Evolutionary conservation across 2,329 filamentous ascomycete species (phyloP), one percentile per base, ranked within the genome.

Genomic region (Emydomyces testavorans): DNA sequence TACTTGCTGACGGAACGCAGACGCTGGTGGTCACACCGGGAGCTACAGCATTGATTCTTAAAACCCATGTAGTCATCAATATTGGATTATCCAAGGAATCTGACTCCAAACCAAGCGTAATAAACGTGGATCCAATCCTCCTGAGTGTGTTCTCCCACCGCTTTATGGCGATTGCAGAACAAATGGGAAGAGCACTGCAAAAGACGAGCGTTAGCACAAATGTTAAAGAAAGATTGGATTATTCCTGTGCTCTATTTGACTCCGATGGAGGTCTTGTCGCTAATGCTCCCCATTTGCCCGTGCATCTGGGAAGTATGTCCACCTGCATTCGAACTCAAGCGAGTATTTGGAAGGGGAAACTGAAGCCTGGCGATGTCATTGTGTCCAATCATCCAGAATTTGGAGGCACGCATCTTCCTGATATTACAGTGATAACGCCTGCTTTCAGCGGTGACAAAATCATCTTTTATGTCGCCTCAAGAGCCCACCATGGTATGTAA

Each of bases 341-440:
- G 1, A 76, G 80, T 55, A 85, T 89, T 49, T 92, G 85, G 84
- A 75, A 80, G 56, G 83, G 82, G 4, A 85, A 82, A 54, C 68
- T 92, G 45, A 83, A 85, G 57, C 80, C 76, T 49, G 85, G 85
- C 26, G 85, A 92, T 61, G 85, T 92, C 0, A 75, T 92, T 35
- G 83, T 90, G 4, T 85, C 83, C 0, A 92, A 92, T 57, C 85
- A 92, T 59, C 85, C 85, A 1, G 85, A 86, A 61, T 89, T 81
- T 58, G 85, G 85, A 28, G 85, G 85, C 34, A 93, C 86, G 0
- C 85, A 92, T 68, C 67, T 92, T 21, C 85, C 85, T 1, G 85
- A 92, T 59, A 85, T 92, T 49, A 92, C 85, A 0, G 80, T 83
- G 18, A 73, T 85, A 52, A 85, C 83, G 51, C 82, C 82, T 0